Evolutionary conservation across 179 eudicot genomes (phyloP).

Genomic region (Patellifolia procumbens): DNA sequence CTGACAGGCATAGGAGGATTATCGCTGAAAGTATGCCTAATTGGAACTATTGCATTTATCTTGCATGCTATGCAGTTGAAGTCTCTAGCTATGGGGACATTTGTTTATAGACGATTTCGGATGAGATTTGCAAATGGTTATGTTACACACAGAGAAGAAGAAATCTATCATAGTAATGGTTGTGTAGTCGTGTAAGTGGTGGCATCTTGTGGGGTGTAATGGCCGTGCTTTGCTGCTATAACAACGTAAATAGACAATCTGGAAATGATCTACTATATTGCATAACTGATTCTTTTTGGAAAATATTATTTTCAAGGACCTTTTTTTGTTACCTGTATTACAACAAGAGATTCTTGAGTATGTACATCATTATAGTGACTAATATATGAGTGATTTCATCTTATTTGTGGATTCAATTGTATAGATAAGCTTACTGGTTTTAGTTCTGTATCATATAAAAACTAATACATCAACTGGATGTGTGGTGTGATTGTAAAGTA

Average conservation of each 20-base stretch:
- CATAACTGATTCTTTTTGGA: too few species aligned
- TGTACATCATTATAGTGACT: not conserved
- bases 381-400: not conserved
- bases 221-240: not conserved
- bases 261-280: not conserved
- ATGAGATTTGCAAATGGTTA: not conserved
- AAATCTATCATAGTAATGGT: not conserved
- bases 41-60: not conserved
- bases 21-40: not conserved
- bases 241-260: not conserved
- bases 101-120: not conserved
- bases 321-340: too few species aligned
- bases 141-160: not conserved
- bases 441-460: not conserved
- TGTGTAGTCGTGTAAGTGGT: not conserved
- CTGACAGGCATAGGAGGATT: not conserved
- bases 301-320: too few species aligned
- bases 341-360: too few species aligned
- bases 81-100: not conserved
- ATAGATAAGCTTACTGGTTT: not conserved
- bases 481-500: not conserved
- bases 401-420: not conserved
- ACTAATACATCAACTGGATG: not conserved
- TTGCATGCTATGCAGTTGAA: not conserved
- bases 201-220: not conserved